These are phyloP conservation scores for Auriscalpium orientale DNA, from an alignment of 768 basidiomycete genomes.

Conservation along the genomic window DNA sequence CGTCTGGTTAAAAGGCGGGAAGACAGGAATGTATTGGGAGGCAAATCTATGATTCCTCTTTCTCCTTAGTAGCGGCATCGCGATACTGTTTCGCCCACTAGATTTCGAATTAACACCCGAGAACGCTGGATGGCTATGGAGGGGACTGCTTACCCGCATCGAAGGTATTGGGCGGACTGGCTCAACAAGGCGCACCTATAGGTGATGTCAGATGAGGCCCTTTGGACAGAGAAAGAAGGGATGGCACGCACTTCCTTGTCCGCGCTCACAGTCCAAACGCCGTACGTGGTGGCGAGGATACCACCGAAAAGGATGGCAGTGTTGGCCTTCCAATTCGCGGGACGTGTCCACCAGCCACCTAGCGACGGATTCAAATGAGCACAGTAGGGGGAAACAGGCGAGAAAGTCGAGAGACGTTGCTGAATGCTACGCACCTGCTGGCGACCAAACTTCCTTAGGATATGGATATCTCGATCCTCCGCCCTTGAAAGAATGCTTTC, in stretches of 20 bases:
- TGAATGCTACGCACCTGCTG: conserved; percentile 56
- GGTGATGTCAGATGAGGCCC: neutral
- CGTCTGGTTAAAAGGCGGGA: no score
- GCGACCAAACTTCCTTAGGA: conserved; percentile 93
- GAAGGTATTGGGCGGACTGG: conserved; percentile 14
- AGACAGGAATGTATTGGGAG: no score
- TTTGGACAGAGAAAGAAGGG: no score
- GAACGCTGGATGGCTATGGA: neutral
- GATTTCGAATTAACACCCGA: neutral
- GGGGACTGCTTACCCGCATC: conserved; percentile 10
- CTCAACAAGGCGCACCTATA: conserved; percentile 11
- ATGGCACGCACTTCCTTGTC: conserved; percentile 60
- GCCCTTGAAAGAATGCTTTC: conserved; percentile 37
- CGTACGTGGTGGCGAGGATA: conserved; percentile 58
- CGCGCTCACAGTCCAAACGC: conserved; percentile 67
- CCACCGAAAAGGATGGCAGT: conserved; percentile 68
- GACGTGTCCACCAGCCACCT: conserved; percentile 97
- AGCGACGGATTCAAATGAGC: neutral
- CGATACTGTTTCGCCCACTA: conserved; percentile 16
- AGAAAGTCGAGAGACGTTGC: neutral
- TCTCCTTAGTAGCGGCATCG: conserved; percentile 2
- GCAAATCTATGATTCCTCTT: conserved; percentile 7
- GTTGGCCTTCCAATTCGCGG: conserved; percentile 83
- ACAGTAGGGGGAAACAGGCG: neutral
- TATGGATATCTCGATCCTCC: conserved; percentile 86